Evolutionary conservation across 176 grass and related monocot species (phyloP).

Genomic region (Lolium multiflorum): DNA sequence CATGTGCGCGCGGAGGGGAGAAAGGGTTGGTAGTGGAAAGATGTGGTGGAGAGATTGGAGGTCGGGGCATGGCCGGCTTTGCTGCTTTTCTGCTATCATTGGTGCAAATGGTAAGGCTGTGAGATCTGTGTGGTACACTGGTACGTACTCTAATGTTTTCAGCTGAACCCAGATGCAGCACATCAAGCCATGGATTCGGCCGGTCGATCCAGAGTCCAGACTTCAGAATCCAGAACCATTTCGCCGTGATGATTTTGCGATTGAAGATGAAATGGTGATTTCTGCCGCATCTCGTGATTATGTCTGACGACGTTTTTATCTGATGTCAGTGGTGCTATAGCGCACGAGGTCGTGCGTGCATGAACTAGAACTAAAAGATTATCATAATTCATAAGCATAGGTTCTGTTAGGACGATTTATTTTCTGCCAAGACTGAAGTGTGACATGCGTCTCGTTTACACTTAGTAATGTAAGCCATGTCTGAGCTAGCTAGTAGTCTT

Average conservation of each 20-base stretch:
- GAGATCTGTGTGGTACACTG: constrained; percentile 36
- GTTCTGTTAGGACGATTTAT: background rate
- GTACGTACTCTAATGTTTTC: background rate
- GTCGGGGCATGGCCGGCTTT: constrained; percentile 20
- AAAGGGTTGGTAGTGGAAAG: constrained; percentile 51
- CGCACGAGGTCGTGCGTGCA: background rate
- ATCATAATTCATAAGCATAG: background rate
- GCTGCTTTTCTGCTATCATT: constrained; percentile 52
- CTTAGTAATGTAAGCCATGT: background rate
- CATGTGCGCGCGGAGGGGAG: constrained; percentile 24
- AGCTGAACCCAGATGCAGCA: constrained; percentile 14
- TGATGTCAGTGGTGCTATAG: background rate
- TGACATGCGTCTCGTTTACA: background rate
- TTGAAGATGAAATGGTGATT: constrained; percentile 22
- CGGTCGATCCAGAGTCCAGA: background rate
- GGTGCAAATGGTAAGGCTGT: constrained; percentile 16
- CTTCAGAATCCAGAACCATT: background rate
- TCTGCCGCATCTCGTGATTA: background rate
- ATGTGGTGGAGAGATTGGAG: constrained; percentile 36
- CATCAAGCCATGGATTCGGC: background rate
- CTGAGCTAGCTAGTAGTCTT: background rate
- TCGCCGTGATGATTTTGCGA: background rate
- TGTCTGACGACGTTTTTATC: background rate
- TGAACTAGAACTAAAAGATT: background rate
- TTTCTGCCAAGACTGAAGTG: background rate